Evolutionary conservation across 2,329 filamentous ascomycete genomes (phyloP).

Genomic region (Aspergillus pseudoglaucus): DNA sequence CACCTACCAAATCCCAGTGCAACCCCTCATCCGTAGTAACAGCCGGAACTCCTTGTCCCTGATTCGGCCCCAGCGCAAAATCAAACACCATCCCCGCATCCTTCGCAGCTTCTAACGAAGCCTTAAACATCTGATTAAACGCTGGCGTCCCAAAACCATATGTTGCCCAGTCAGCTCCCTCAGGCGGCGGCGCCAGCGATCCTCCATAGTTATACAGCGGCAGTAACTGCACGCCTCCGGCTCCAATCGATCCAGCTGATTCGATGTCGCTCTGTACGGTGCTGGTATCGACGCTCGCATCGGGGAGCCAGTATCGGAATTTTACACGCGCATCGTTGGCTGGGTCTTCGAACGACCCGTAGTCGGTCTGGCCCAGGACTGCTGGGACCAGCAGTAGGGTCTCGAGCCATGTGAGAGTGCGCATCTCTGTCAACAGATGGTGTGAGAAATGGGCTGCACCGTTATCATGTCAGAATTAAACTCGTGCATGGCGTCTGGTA

Average conservation of each 20-base stretch:
- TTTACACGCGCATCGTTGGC: conserved; percentile 22
- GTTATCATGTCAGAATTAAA: neutral
- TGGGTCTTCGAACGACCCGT: conserved; percentile 19
- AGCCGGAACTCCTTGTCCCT: conserved; percentile 44
- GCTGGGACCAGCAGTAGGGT: neutral
- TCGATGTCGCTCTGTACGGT: conserved; percentile 27
- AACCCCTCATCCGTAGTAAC: conserved; percentile 24
- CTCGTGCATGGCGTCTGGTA: no score
- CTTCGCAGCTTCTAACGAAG: conserved; percentile 24
- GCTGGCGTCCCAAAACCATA: conserved; percentile 37
- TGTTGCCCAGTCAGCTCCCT: conserved; percentile 28
- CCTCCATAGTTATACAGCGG: conserved; percentile 36
- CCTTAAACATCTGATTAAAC: conserved; percentile 21
- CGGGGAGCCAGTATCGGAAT: conserved; percentile 37
- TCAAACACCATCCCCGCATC: conserved; percentile 39
- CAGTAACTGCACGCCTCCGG: conserved; percentile 35
- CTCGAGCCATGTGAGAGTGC: neutral
- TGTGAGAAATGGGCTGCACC: neutral
- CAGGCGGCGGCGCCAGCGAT: conserved; percentile 3
- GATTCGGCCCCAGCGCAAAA: conserved; percentile 42
- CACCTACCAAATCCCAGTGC: conserved; percentile 15
- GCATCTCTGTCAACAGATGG: neutral
- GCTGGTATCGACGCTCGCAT: conserved; percentile 26
- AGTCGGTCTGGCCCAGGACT: neutral
- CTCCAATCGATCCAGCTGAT: conserved; percentile 24